Percentiles rank a stretch among this genome's conserved stretches.
phyloP scores from a whole-genome alignment of 2,329 filamentous ascomycete genomes.

The Claviceps pazoutovae region DNA sequence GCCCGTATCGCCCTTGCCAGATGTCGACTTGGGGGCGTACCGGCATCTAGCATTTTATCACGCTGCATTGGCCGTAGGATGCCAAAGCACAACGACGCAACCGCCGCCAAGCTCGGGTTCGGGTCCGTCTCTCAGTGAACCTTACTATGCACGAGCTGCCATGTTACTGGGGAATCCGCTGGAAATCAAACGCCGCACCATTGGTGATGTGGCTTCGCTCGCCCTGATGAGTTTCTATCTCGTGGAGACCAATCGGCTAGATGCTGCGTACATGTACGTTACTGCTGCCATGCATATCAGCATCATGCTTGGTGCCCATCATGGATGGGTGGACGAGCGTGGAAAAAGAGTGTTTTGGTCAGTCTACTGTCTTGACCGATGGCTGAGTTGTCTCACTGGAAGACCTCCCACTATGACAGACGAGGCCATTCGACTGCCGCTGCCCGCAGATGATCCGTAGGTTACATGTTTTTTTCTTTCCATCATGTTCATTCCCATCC shows the following conservation, averaged over 20 bases:
- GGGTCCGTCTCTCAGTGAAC: constrained; percentile 23
- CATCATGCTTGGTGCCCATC: constrained; percentile 34
- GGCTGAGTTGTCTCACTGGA: constrained; percentile 34
- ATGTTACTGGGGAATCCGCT: constrained; percentile 32
- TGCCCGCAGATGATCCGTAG: constrained; percentile 28
- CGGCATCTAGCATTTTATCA: constrained; percentile 32
- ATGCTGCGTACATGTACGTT: constrained; percentile 34
- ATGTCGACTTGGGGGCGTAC: constrained; percentile 14
- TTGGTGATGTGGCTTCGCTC: constrained; percentile 30
- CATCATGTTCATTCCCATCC: neutral
- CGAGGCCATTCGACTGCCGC: constrained; percentile 29
- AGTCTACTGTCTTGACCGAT: constrained; percentile 35
- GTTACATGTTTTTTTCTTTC: constrained; percentile 9
- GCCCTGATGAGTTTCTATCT: constrained; percentile 35
- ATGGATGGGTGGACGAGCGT: constrained; percentile 28
- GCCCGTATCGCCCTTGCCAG: constrained; percentile 8
- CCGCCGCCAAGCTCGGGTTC: constrained; percentile 1
- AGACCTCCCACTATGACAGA: constrained; percentile 32
- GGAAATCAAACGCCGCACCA: constrained; percentile 25
- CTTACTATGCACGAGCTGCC: constrained; percentile 30
- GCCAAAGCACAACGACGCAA: constrained; percentile 6
- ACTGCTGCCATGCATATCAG: constrained; percentile 33
- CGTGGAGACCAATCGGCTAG: constrained; percentile 33
- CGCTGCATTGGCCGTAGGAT: constrained; percentile 28
- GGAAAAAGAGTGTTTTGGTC: constrained; percentile 38